Percentiles rank a stretch among this genome's conserved stretches.
Conservation (phyloP, 495 filamentous ascomycete genomes). For the Chaetomidium leptoderma region DNA sequence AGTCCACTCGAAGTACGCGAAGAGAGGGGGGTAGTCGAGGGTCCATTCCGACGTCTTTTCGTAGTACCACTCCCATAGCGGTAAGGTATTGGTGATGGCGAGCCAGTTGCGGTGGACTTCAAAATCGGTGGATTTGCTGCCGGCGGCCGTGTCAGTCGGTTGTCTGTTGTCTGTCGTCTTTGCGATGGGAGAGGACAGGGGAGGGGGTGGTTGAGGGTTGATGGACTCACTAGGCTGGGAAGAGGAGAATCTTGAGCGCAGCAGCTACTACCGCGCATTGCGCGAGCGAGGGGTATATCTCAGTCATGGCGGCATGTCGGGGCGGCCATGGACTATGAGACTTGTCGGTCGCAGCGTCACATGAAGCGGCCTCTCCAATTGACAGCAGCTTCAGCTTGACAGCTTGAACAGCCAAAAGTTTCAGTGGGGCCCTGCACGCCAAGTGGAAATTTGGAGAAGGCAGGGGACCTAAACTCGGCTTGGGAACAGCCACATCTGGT, state of each 20-base stretch:
- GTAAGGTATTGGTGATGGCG: slow-evolving; percentile 84
- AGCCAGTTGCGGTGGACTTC: slow-evolving; percentile 99
- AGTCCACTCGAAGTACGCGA: slow-evolving; percentile 93
- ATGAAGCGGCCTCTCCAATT: slow-evolving; percentile 4
- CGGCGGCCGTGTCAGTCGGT: slow-evolving; percentile 12
- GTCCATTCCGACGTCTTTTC: slow-evolving; percentile 99
- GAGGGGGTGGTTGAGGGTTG: not conserved
- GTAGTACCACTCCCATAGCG: slow-evolving; percentile 88
- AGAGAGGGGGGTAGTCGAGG: slow-evolving; percentile 96
- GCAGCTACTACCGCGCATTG: slow-evolving; percentile 85
- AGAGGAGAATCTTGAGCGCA: slow-evolving; percentile 88
- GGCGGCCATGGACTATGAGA: slow-evolving; percentile 9
- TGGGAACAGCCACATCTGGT: slow-evolving; percentile 4
- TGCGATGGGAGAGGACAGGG: not conserved
- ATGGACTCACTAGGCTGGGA: slow-evolving; percentile 84
- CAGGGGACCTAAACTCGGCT: not conserved
- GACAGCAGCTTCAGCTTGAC: not conserved
- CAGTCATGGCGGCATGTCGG: slow-evolving; percentile 58
- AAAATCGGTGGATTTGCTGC: slow-evolving; percentile 97
- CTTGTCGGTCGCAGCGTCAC: not conserved
- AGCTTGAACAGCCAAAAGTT: not conserved
- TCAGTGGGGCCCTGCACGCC: not conserved
- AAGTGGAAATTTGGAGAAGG: not conserved
- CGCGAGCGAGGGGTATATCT: slow-evolving; percentile 75
- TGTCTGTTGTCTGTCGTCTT: too few species aligned